Base-by-base conservation (phyloP, 2,329 filamentous ascomycete genomes). In the Trichoderma citrinoviride region DNA sequence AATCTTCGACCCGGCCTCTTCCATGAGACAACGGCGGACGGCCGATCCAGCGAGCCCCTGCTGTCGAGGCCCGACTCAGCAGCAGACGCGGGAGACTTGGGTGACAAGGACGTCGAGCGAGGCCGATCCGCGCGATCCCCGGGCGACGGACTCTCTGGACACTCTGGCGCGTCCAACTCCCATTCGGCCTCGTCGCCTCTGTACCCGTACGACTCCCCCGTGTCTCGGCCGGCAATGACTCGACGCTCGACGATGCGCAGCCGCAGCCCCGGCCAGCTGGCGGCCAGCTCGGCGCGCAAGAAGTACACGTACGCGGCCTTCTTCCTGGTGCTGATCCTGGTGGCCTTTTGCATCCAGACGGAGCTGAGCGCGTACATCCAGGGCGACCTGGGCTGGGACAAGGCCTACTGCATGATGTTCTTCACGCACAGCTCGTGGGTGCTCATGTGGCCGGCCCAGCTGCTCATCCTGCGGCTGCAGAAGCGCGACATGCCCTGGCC, bases 321-420 rank as follows among this genome's bases (percentile, higher is more conserved):
- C 70, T 97, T 97, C 77, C 83, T 99, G 67, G 78, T 90, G 33
- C 75, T 97, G 70, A 95, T 91, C 74, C 82, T 99, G 73, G 80
- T 96, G 66, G 90, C 91, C 73, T 99, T 99, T 76, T 92, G 92
- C 54, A 82, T 97, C 6, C 95, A 99, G 84, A 98, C 95, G 3
- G 94, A 98, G 82, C 92, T 96, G 61, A 94, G 93, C 12, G 89
- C 96, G 10, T 93, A 97, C 79, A 95, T 99, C 67, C 94, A 98
- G 80, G 89, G 94, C 75, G 88, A 95, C 66, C 79, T 97, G 68
- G 88, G 90, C 68, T 99, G 95, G 95, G 87, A 96, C 79, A 99
- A 99, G 81, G 92, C 95, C n/a, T 99, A 97, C 80, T 96, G 92
- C 82, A 99, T 99, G 95, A 87, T 99, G 83, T 97, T 96, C 78